Conservation (phyloP, 2,329 filamentous ascomycete genomes). For the Aureobasidium melanogenum region DNA sequence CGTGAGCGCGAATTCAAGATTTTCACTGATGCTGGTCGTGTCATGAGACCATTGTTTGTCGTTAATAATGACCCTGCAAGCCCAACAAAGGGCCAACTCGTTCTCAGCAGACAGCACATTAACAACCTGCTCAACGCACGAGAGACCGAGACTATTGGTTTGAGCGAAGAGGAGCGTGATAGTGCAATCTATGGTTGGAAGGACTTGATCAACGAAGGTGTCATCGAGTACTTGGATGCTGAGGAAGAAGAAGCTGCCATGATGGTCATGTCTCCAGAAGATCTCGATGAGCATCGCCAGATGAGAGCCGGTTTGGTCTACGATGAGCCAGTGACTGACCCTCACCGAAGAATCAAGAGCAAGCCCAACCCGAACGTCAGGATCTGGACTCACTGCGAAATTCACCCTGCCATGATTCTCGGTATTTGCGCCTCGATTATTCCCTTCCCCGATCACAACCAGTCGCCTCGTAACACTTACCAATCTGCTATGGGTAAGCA, state of each 20-base stretch:
- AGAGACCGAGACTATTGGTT: constrained; percentile 49
- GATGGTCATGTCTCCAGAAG: constrained; percentile 98
- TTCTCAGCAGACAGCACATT: constrained; percentile 79
- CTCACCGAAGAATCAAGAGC: constrained; percentile 80
- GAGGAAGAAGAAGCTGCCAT: constrained; percentile 98
- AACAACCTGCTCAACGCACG: constrained; percentile 65
- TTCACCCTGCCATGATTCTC: constrained; percentile 97
- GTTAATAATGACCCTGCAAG: constrained; percentile 78
- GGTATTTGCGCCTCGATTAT: constrained; percentile 99
- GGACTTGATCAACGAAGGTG: constrained; percentile 71
- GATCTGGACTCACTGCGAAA: constrained; percentile 96
- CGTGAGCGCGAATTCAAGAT: constrained; percentile 97
- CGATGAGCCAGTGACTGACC: constrained; percentile 58
- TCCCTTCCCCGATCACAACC: constrained; percentile 98
- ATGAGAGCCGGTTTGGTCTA: constrained; percentile 27
- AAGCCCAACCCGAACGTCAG: constrained; percentile 79
- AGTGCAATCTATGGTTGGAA: constrained; percentile 74
- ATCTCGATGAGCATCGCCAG: constrained; percentile 57
- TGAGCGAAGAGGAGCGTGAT: constrained; percentile 49
- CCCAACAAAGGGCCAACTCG: constrained; percentile 64
- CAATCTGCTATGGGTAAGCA: constrained; percentile 99
- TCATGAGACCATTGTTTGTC: constrained; percentile 88
- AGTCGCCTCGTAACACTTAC: constrained; percentile 96
- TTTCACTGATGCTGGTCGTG: constrained; percentile 91
- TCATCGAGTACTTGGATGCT: constrained; percentile 91